phyloP scores from a whole-genome alignment of 2,329 filamentous ascomycete species.

The Triangularia verruculosa region DNA sequence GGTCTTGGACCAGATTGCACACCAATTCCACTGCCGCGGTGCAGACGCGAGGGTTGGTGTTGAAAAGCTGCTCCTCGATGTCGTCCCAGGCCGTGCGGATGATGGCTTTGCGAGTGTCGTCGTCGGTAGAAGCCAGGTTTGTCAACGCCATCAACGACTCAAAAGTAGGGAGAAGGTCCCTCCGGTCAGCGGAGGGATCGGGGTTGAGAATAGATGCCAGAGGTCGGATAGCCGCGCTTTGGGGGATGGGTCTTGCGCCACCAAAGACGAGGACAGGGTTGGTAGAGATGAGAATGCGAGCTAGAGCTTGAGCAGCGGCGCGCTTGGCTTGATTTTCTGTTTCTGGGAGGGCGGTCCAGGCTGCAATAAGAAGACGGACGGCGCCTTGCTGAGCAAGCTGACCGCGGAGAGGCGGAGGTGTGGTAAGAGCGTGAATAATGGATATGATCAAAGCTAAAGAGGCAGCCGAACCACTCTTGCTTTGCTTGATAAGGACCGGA shows the following conservation, averaged over 20 bases:
- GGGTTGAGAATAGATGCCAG: conserved; percentile 70
- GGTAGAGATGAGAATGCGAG: conserved; percentile 81
- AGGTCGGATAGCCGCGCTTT: conserved; percentile 78
- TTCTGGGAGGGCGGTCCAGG: conserved; percentile 60
- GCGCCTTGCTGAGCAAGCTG: conserved; percentile 91
- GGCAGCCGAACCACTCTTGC: conserved; percentile 67
- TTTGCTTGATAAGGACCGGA: conserved; percentile 72
- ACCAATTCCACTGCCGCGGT: conserved; percentile 85
- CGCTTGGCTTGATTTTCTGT: conserved; percentile 47
- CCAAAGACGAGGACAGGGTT: conserved; percentile 83
- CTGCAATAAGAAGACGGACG: conserved; percentile 75
- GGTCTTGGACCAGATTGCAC: conserved; percentile 79
- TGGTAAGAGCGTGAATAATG: conserved; percentile 75
- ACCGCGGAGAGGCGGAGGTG: conserved; percentile 70
- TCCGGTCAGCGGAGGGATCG: conserved; percentile 59
- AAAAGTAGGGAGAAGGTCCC: conserved; percentile 83
- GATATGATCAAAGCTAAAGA: conserved; percentile 70
- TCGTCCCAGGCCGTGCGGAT: conserved; percentile 70
- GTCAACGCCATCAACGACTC: conserved; percentile 89
- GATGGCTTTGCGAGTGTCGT: conserved; percentile 64
- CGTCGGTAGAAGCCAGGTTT: conserved; percentile 81
- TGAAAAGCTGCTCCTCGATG: conserved; percentile 81
- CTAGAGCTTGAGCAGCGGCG: conserved; percentile 74
- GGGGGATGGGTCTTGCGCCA: conserved; percentile 68
- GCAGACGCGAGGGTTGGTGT: conserved; percentile 69